Evolutionary conservation across 1,284 basidiomycete species (phyloP), one percentile per base, ranked within the genome.

Genomic region (Leccinum subrobustum): DNA sequence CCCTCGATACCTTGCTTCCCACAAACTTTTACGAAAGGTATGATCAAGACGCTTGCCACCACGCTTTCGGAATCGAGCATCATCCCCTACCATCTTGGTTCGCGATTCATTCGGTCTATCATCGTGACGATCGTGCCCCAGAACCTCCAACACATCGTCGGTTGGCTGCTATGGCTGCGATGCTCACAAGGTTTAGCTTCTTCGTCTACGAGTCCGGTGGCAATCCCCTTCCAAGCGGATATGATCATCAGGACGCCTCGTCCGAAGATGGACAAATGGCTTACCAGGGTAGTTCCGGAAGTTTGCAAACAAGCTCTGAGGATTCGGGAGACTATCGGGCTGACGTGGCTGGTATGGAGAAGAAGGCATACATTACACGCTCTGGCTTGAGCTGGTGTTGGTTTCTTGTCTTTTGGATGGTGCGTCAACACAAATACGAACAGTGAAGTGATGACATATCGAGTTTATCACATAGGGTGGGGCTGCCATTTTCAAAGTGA

Each of bases 321-420:
- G 63, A 63, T 23, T 44, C 29, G 11, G 37, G 54, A 9, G 60
- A 70, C 11, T 72, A 64, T 56, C 72, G 56, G 14, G 29, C 53
- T 3, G 64, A 62, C 3, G 63, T 72, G 6, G 63, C 4, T 2
- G 57, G 60, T 33, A 61, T 79, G 44, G 82, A 86, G 67, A 76
- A 73, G 64, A 76, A 74, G 59, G 84, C 83, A 42, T 80, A 81
- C 63, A 74, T 73, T 16, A 69, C 74, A 11, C 84, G 86, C 74
- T 71, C 83, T 42, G 62, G 64, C 1, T 69, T 84, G 7, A 79
- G 81, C 3, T 79, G 78, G 75, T 56, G 67, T 3, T 66, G 85
- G 37, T 88, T 89, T 67, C 67, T 85, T 44, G 62, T 80, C 23
- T 87, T 87, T 71, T 87, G 85, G 86, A 72, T 79, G 61, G 82